These are phyloP conservation scores for Cyclaneusma minus DNA, from an alignment of 2,329 filamentous ascomycete genomes.

Conservation along the genomic window DNA sequence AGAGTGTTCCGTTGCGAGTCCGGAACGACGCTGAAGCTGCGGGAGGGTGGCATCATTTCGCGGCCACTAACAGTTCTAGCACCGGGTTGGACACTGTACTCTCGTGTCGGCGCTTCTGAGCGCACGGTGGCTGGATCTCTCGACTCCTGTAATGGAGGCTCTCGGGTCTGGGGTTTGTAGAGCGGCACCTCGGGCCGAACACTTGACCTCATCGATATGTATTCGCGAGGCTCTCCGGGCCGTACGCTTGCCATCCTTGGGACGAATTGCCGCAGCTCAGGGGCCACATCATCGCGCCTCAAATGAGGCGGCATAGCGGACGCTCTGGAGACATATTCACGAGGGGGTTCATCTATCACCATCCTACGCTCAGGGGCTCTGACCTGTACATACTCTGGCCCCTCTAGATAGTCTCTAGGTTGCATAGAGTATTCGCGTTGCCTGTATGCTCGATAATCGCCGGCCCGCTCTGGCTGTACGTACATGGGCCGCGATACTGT, in stretches of 20 bases:
- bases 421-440: slow-evolving; percentile 42
- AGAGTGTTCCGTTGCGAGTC: too few species aligned
- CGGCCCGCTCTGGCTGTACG: slow-evolving; percentile 26
- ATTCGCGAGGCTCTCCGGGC: slow-evolving; percentile 27
- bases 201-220: slow-evolving; percentile 18
- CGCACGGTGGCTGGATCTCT: slow-evolving; percentile 23
- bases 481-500: slow-evolving; percentile 49
- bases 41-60: too few species aligned
- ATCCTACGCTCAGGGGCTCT: slow-evolving; percentile 16
- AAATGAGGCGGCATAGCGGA: slow-evolving; percentile 27
- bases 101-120: slow-evolving; percentile 15
- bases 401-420: slow-evolving; percentile 10
- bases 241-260: slow-evolving; percentile 26
- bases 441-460: slow-evolving; percentile 33
- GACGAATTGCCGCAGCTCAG: slow-evolving; percentile 27
- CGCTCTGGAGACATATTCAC: slow-evolving; percentile 28
- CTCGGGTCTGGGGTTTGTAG: slow-evolving; percentile 13
- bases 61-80: too few species aligned
- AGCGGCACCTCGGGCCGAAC: slow-evolving; percentile 23
- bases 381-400: slow-evolving; percentile 30
- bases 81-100: slow-evolving; percentile 16
- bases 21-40: too few species aligned
- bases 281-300: slow-evolving; percentile 31
- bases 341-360: slow-evolving; percentile 20
- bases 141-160: too few species aligned